Base-by-base conservation (phyloP, 495 filamentous ascomycete species). In the Xylaria acuta region DNA sequence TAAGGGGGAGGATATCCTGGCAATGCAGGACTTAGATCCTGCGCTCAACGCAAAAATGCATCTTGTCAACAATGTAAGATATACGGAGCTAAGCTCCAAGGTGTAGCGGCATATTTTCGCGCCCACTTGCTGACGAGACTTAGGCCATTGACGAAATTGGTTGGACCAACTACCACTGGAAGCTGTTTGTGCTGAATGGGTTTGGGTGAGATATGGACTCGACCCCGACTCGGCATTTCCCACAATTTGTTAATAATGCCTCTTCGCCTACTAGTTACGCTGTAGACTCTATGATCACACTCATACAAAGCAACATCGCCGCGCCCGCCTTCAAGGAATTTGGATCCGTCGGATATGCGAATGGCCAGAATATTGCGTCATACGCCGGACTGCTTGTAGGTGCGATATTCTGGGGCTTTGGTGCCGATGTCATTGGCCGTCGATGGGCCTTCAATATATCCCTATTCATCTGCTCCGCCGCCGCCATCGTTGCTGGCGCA, bases 371-470 rank as follows among this genome's bases (percentile, higher is more conserved):
- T 3, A 86, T 92, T 67, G 87, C 90, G 16, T 85, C 86, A 0
- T 92, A 92, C 72, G 86, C 92, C 62, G 93, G 93, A 2, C 86
- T 97, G 66, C 81, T 94, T 1, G 74, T 89, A 3, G 93, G 92
- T 0, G 92, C 93, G 0, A 79, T 93, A 3, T 93, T 94, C 77
- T 95, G 93, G 93, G 93, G 93, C 0, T 87, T 95, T 58, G 88
- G 91, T 51, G 93, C 91, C 51, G 92, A 92, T 75, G 81, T 92
- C 82, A 82, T 89, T 75, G 93, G 93, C 27, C 87, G 93, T 30
- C 83, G 87, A 54, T 90, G 87, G 83, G 93, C 93, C 4, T 97
- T 95, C 82, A 95, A 97, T 75, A 74, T 92, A 47, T 79, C 86
- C 71, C 70, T 92, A 47, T 87, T 92, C 34, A 88, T 95, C 51